Evolutionary conservation across 1,284 basidiomycete species (phyloP).

Genomic region (Meripilus lineatus): DNA sequence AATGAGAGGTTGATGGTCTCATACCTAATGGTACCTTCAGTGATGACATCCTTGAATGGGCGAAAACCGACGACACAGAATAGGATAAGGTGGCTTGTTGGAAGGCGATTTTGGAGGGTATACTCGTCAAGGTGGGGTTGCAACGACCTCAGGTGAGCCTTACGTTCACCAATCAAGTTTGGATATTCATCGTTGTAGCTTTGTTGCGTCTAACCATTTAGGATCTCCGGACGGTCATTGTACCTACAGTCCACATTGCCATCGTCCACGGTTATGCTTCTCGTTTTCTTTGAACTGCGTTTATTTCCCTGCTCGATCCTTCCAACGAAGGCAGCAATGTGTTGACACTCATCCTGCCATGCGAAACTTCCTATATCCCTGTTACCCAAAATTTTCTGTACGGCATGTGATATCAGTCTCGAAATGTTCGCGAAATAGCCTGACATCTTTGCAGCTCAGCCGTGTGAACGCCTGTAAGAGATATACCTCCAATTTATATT

Average conservation of each 20-base stretch:
- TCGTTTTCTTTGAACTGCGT: slow-evolving; percentile 58
- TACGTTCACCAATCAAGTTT: slow-evolving; percentile 7
- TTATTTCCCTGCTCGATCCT: slow-evolving; percentile 52
- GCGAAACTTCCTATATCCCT: slow-evolving; percentile 53
- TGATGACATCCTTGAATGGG: slow-evolving; percentile 69
- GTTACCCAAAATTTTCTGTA: slow-evolving; percentile 68
- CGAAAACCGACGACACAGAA: slow-evolving; percentile 54
- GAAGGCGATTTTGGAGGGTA: slow-evolving; percentile 73
- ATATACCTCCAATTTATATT: slow-evolving; percentile 59
- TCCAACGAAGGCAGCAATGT: slow-evolving; percentile 33
- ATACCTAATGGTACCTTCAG: slow-evolving; percentile 68
- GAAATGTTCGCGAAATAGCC: slow-evolving; percentile 63
- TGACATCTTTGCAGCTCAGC: slow-evolving; percentile 65
- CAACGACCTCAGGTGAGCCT: slow-evolving; percentile 59
- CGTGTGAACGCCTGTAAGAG: slow-evolving; percentile 46
- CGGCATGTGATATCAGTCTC: slow-evolving; percentile 56
- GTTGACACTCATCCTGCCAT: slow-evolving; percentile 61
- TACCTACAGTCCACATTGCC: slow-evolving; percentile 55
- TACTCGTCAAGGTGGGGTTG: slow-evolving; percentile 59
- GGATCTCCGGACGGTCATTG: slow-evolving; percentile 66
- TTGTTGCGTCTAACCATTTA: slow-evolving; percentile 9
- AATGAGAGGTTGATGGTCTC: slow-evolving; percentile 61
- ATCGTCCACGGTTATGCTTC: slow-evolving; percentile 59
- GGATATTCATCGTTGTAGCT: slow-evolving; percentile 1
- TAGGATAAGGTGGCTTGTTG: slow-evolving; percentile 55